Conservation (phyloP, 192 early-diverging fungal genomes). For the Entrophospora sp. region DNA sequence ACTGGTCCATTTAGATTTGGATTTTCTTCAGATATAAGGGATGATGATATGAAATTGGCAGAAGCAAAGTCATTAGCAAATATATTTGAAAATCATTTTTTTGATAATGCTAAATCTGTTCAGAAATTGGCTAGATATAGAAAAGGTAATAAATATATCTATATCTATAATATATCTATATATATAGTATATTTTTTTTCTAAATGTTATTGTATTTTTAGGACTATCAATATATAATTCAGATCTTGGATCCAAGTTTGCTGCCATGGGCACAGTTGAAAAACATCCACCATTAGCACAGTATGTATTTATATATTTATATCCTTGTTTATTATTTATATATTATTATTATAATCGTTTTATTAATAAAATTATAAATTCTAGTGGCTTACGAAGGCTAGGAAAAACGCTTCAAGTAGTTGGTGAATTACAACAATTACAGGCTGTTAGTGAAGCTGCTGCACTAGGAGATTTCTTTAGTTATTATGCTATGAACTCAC, state of each 20-base stretch:
- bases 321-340: background rate
- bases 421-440: constrained; percentile 27
- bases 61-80: background rate
- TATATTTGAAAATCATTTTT: constrained; percentile 8
- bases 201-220: background rate
- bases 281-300: constrained; percentile 15
- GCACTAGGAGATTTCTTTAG: constrained; percentile 16
- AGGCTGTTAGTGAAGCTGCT: constrained; percentile 25
- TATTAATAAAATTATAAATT: background rate
- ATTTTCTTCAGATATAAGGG: background rate
- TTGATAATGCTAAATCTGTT: background rate
- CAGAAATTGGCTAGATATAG: constrained; percentile 16
- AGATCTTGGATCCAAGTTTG: constrained; percentile 10
- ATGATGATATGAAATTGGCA: constrained; percentile 8
- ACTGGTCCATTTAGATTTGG: constrained; percentile 5
- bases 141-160: background rate
- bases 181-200: background rate
- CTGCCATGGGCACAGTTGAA: constrained; percentile 15
- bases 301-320: too few relatives aligned
- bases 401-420: constrained; percentile 18
- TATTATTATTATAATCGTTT: background rate
- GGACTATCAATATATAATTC: background rate
- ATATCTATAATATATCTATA: too few relatives aligned
- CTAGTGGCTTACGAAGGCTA: constrained; percentile 11
- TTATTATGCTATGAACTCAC: constrained; percentile 19